These are phyloP conservation scores for Phyllosticta citrichinensis DNA, from an alignment of 2,329 filamentous ascomycete species.

Conservation along the genomic window DNA sequence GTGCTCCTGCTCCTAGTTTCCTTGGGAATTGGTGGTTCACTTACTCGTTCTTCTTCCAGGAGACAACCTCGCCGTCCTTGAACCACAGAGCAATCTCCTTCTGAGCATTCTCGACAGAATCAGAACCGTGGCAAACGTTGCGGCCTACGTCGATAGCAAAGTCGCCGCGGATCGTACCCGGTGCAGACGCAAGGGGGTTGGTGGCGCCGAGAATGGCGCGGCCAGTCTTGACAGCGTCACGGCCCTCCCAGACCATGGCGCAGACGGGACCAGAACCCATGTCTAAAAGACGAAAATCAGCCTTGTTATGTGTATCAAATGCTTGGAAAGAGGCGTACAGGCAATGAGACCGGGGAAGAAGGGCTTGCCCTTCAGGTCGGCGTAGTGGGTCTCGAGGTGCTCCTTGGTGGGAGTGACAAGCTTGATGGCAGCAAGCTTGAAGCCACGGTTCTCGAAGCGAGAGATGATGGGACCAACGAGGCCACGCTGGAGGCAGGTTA, in stretches of 20 bases:
- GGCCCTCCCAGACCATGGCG: slow-evolving; percentile 99
- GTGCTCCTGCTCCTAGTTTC: not conserved
- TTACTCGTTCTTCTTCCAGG: slow-evolving; percentile 45
- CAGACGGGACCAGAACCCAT: slow-evolving; percentile 94
- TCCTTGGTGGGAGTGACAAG: slow-evolving; percentile 77
- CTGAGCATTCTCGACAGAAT: slow-evolving; percentile 96
- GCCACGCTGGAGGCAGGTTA: slow-evolving; percentile 60
- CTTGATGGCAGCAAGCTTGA: slow-evolving; percentile 99
- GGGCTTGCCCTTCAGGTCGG: slow-evolving; percentile 82
- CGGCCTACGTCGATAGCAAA: slow-evolving; percentile 72
- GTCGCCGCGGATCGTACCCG: slow-evolving; percentile 97
- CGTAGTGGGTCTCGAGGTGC: slow-evolving; percentile 98
- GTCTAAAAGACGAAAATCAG: slow-evolving; percentile 46
- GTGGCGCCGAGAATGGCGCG: slow-evolving; percentile 95
- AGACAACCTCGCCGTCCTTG: slow-evolving; percentile 73
- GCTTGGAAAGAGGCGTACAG: slow-evolving; percentile 46
- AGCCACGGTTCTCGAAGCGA: slow-evolving; percentile 97
- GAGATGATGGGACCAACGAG: slow-evolving; percentile 95
- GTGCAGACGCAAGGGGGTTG: slow-evolving; percentile 90
- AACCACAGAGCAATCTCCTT: slow-evolving; percentile 99
- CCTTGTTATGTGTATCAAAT: not conserved
- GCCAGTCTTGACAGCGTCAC: slow-evolving; percentile 98
- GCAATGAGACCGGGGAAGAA: slow-evolving; percentile 93
- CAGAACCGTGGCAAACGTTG: slow-evolving; percentile 99
- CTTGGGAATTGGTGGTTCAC: not conserved